Conservation (phyloP, 176 grass and related monocot species). For the Oryza meyeriana region DNA sequence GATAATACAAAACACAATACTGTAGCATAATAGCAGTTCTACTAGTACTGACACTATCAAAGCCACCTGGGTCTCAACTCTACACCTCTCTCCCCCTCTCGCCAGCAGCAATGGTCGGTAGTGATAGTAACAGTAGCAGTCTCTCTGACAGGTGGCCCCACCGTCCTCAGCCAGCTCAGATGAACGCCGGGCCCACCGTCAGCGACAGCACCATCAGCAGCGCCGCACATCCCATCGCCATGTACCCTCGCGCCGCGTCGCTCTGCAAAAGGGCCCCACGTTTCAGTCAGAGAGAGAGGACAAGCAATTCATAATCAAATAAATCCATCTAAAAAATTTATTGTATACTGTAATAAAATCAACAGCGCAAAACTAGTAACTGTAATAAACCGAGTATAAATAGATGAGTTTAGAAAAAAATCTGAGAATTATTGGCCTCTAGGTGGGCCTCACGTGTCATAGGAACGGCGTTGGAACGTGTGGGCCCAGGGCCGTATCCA, state of each 20-base stretch:
- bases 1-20: neutral
- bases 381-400: neutral
- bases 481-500: neutral
- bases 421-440: neutral
- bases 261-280: conserved; percentile 21
- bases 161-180: neutral
- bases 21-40: neutral
- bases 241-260: neutral
- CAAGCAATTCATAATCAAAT: neutral
- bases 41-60: neutral
- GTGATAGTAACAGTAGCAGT: neutral
- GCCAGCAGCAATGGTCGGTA: neutral
- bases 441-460: neutral
- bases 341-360: no score
- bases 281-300: neutral
- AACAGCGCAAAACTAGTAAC: no score
- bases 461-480: neutral
- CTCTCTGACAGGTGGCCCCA: conserved; percentile 13
- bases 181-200: conserved; percentile 17
- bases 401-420: neutral
- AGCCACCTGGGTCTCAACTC: neutral
- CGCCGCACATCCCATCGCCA: neutral
- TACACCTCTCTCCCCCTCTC: neutral
- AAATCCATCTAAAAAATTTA: no score
- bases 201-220: conserved; percentile 3